A percentile compares a stretch with the other conserved stretches of the same genome.
Evolutionary conservation across 192 early-diverging fungal genomes (phyloP).

Genomic region (Chytriomyces hyalinus): DNA sequence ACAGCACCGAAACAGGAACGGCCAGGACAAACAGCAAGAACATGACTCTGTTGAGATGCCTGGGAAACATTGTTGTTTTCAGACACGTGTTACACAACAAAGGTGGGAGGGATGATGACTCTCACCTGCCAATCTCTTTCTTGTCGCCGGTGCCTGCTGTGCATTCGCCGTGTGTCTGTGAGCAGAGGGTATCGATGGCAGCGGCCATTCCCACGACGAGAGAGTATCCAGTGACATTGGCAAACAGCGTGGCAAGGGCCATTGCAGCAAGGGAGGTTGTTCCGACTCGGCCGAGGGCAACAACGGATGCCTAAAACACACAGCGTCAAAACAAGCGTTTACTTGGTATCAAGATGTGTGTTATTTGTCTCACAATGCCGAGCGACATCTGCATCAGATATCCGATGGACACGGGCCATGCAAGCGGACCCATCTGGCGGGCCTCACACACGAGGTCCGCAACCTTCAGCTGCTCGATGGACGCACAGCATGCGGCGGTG

Average conservation of each 20-base stretch:
- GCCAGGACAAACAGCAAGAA: slow-evolving; percentile 73
- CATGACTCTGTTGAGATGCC: slow-evolving; percentile 68
- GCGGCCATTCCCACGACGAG: slow-evolving; percentile 54
- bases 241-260: slow-evolving; percentile 42
- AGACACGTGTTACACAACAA: neutral
- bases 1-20: slow-evolving; percentile 71
- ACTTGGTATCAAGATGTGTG: too few relatives aligned
- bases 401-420: slow-evolving; percentile 21
- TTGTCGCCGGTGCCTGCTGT: neutral
- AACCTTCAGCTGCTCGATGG: neutral
- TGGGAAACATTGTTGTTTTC: slow-evolving; percentile 19
- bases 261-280: slow-evolving; percentile 49
- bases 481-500: neutral
- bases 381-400: slow-evolving; percentile 11
- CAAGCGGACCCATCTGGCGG: neutral
- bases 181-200: slow-evolving; percentile 58
- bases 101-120: neutral
- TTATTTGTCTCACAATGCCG: neutral
- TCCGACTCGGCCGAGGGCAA: neutral
- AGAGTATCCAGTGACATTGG: slow-evolving; percentile 51
- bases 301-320: neutral
- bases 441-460: neutral
- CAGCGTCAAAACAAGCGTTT: too few relatives aligned
- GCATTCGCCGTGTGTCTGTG: slow-evolving; percentile 40
- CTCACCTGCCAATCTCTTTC: slow-evolving; percentile 19